These are phyloP conservation scores for Malus hybrid DNA, from an alignment of 331 rosid genomes.

Conservation along the genomic window DNA sequence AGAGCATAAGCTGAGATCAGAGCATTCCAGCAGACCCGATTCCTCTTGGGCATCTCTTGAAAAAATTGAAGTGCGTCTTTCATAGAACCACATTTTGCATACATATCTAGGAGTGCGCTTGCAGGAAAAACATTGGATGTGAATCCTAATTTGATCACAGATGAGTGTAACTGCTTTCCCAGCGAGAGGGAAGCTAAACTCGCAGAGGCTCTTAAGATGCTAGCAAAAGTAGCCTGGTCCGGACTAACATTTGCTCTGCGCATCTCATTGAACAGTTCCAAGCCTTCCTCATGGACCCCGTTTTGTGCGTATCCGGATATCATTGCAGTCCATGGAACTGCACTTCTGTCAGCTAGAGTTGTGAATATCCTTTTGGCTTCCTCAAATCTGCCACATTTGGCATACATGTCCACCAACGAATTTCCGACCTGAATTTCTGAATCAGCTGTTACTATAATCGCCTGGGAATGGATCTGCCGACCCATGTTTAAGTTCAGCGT, in stretches of 20 bases:
- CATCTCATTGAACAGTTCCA: slow-evolving; percentile 53
- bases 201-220: slow-evolving; percentile 60
- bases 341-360: slow-evolving; percentile 36
- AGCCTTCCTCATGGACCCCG: slow-evolving; percentile 58
- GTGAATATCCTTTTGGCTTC: slow-evolving; percentile 53
- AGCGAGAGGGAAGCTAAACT: slow-evolving; percentile 55
- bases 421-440: slow-evolving; percentile 55
- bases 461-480: slow-evolving; percentile 61
- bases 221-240: slow-evolving; percentile 76
- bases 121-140: slow-evolving; percentile 72
- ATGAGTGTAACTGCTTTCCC: slow-evolving; percentile 68
- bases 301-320: slow-evolving; percentile 63
- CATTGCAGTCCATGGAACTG: slow-evolving; percentile 84
- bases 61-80: slow-evolving; percentile 56
- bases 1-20: slow-evolving; percentile 77
- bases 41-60: slow-evolving; percentile 74
- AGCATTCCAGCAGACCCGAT: slow-evolving; percentile 72
- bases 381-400: slow-evolving; percentile 59
- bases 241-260: slow-evolving; percentile 39
- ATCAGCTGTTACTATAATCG: slow-evolving; percentile 38
- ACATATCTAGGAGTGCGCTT: slow-evolving; percentile 88
- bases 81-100: slow-evolving; percentile 90
- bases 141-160: slow-evolving; percentile 49
- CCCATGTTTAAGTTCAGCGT: slow-evolving; percentile 54
- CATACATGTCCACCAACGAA: slow-evolving; percentile 84